Conservation (phyloP, 495 filamentous ascomycete genomes). For the Xylaria flabelliformis region DNA sequence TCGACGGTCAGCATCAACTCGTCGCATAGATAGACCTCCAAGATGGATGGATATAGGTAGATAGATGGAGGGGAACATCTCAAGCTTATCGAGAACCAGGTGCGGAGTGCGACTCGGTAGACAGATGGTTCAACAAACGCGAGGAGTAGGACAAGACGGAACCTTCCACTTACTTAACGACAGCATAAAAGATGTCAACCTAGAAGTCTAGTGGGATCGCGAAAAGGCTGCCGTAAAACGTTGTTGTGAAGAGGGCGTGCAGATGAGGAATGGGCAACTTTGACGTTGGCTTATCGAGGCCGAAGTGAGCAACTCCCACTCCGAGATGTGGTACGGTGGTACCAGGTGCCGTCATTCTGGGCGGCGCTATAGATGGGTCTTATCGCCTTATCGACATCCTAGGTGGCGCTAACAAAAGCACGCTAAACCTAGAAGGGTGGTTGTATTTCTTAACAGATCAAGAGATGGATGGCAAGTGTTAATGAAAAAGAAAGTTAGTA, state of each 20-base stretch:
- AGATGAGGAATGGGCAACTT: neutral
- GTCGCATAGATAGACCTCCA: neutral
- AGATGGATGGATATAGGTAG: neutral
- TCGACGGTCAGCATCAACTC: neutral
- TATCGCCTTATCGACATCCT: slow-evolving; percentile 24
- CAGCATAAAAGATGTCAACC: neutral
- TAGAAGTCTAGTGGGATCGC: neutral
- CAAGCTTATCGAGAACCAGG: slow-evolving; percentile 4
- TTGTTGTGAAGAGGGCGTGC: neutral
- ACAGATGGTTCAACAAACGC: neutral
- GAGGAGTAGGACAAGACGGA: neutral
- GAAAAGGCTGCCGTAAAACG: neutral
- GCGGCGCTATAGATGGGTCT: neutral
- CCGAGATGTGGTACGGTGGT: neutral
- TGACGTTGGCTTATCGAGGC: slow-evolving; percentile 5
- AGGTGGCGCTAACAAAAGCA: neutral
- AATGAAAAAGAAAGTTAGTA: too few relatives aligned
- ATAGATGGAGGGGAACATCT: neutral
- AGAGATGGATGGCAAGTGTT: neutral
- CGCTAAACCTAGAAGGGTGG: slow-evolving; percentile 10
- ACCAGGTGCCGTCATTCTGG: slow-evolving; percentile 20
- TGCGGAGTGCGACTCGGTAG: neutral
- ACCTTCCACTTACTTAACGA: neutral
- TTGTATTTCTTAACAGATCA: too few relatives aligned
- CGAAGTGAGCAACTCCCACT: slow-evolving; percentile 1